These are phyloP conservation scores for Cornus controversa DNA, from an alignment of 148 eudicot species.

Conservation along the genomic window DNA sequence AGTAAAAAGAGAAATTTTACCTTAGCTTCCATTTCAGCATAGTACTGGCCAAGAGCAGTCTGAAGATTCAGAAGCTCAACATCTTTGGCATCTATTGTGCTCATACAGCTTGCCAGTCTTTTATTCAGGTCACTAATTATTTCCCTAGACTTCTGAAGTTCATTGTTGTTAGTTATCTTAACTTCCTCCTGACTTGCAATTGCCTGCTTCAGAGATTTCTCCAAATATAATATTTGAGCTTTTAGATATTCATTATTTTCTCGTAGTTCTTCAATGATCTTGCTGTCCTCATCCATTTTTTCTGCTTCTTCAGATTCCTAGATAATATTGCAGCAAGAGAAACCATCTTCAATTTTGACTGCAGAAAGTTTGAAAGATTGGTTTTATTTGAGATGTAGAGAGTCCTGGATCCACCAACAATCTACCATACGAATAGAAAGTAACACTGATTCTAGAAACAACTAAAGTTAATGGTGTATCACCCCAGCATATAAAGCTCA, in stretches of 20 bases:
- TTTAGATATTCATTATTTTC: slow-evolving; percentile 67
- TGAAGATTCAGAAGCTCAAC: slow-evolving; percentile 82
- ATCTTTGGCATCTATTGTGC: slow-evolving; percentile 77
- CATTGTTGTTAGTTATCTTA: slow-evolving; percentile 54
- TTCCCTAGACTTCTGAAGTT: slow-evolving; percentile 76
- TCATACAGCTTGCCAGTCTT: slow-evolving; percentile 56
- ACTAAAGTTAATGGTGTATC: not conserved
- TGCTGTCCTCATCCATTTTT: slow-evolving; percentile 97
- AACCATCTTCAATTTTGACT: slow-evolving; percentile 31
- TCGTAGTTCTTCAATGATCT: slow-evolving; percentile 77
- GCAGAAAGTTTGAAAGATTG: slow-evolving; percentile 18
- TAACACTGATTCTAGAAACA: not conserved
- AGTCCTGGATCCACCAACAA: slow-evolving; percentile 21
- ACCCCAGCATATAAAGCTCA: not conserved
- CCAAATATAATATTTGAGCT: slow-evolving; percentile 68
- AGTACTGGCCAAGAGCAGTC: slow-evolving; percentile 97
- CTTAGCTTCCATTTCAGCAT: slow-evolving; percentile 99
- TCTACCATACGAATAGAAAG: not conserved
- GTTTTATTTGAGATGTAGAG: slow-evolving; percentile 17
- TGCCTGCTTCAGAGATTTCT: slow-evolving; percentile 82
- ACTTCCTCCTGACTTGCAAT: slow-evolving; percentile 74
- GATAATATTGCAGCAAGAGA: slow-evolving; percentile 27
- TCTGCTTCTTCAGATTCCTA: slow-evolving; percentile 97
- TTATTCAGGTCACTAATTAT: slow-evolving; percentile 77
- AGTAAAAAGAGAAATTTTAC: slow-evolving; percentile 30